Percentiles rank a stretch among this genome's conserved stretches.
These are phyloP conservation scores for Fraxinus anomala DNA, from an alignment of 257 asterid genomes.

Conservation along the genomic window DNA sequence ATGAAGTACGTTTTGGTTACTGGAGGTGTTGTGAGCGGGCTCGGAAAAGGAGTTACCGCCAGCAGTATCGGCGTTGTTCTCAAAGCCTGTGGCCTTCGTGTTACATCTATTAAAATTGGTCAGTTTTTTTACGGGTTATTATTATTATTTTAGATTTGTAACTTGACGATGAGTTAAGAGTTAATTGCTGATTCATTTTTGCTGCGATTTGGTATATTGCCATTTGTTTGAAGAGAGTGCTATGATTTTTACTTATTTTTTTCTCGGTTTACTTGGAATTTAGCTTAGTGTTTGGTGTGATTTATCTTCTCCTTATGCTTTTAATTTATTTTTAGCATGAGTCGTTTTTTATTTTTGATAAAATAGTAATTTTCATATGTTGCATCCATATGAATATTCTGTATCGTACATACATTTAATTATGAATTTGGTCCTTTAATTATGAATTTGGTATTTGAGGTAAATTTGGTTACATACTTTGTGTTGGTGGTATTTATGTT, in stretches of 20 bases:
- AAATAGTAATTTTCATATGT: background rate
- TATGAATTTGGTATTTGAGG: background rate
- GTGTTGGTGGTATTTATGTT: conserved; percentile 12
- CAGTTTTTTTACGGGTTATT: background rate
- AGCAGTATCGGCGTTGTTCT: conserved; percentile 98
- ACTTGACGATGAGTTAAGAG: background rate
- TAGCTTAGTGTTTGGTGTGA: background rate
- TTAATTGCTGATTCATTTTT: background rate
- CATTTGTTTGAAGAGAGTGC: background rate
- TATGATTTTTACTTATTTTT: background rate
- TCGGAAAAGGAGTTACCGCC: conserved; percentile 98
- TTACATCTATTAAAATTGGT: conserved; percentile 97
- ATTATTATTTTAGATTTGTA: background rate
- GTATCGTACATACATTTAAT: background rate
- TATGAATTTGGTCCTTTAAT: background rate
- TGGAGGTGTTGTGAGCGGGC: conserved; percentile 99
- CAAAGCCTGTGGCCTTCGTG: conserved; percentile 94
- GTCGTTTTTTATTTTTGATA: background rate
- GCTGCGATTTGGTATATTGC: background rate
- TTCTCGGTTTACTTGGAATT: background rate
- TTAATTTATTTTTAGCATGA: background rate
- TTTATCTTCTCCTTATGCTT: background rate
- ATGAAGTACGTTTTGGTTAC: conserved; percentile 95
- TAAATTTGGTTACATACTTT: background rate
- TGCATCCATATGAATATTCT: background rate